Conservation (phyloP, 805 yeast genomes). For the Myxozyma neotropica region DNA sequence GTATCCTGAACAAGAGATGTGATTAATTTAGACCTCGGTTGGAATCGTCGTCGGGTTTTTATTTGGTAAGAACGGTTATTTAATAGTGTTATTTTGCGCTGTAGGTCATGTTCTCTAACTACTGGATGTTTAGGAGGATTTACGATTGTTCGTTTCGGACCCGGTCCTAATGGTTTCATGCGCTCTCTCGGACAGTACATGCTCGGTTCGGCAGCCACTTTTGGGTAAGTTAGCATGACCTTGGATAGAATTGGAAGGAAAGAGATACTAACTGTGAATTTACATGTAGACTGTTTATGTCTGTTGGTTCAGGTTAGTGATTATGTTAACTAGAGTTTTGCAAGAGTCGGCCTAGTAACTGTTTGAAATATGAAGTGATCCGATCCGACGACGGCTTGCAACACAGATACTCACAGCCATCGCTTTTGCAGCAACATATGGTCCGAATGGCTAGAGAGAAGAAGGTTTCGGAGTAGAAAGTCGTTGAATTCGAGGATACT, state of each 20-base stretch:
- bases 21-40: constrained; percentile 54
- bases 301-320: constrained; percentile 68
- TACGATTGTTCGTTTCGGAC: constrained; percentile 87
- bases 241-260: neutral
- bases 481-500: no score
- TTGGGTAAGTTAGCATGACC: constrained; percentile 61
- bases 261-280: neutral
- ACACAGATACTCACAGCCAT: constrained; percentile 2
- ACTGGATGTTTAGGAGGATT: constrained; percentile 53
- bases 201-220: constrained; percentile 94
- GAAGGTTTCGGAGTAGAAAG: neutral
- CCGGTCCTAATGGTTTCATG: constrained; percentile 98
- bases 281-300: constrained; percentile 68
- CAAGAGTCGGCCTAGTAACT: no score
- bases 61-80: constrained; percentile 57
- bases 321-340: neutral
- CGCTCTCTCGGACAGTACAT: constrained; percentile 96
- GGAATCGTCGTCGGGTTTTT: constrained; percentile 95
- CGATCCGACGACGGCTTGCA: constrained; percentile 60
- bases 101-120: neutral
- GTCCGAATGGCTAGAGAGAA: neutral
- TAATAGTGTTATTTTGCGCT: no score
- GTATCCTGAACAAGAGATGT: neutral
- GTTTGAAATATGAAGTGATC: no score
- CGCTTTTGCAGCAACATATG: constrained; percentile 5